Conservation (phyloP, 2,329 filamentous ascomycete species). For the Cladophialophora immunda region DNA sequence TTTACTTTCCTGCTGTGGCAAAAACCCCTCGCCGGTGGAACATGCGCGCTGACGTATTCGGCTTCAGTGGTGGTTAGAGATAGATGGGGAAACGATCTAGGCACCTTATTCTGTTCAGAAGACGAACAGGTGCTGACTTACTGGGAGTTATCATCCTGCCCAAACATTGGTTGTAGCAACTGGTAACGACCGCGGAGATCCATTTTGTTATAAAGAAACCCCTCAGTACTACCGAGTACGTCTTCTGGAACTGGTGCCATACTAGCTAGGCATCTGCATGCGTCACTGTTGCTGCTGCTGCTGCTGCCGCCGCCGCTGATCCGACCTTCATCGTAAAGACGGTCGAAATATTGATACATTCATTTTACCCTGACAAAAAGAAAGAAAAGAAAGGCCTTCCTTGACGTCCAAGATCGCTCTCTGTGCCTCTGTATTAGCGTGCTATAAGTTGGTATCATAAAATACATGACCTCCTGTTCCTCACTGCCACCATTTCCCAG, state of each 20-base stretch:
- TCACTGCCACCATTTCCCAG: background rate
- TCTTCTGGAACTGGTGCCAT: too few species aligned
- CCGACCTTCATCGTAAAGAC: too few species aligned
- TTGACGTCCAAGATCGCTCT: background rate
- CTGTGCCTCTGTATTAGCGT: slow-evolving; percentile 3
- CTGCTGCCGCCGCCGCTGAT: too few species aligned
- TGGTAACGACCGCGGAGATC: too few species aligned
- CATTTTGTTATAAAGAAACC: too few species aligned
- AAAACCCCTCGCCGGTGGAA: too few species aligned
- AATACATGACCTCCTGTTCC: slow-evolving; percentile 9
- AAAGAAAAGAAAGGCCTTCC: background rate
- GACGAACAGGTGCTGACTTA: background rate
- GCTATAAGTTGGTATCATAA: slow-evolving; percentile 5
- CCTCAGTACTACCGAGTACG: too few species aligned
- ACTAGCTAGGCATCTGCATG: too few species aligned
- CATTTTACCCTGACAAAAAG: too few species aligned
- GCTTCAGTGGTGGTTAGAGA: background rate
- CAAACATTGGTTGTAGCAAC: too few species aligned
- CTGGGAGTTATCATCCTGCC: background rate
- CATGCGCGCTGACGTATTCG: slow-evolving; percentile 3
- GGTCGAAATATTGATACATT: too few species aligned
- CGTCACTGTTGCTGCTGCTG: too few species aligned
- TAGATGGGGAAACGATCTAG: background rate
- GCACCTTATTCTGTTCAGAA: background rate
- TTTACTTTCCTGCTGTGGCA: background rate